These are phyloP conservation scores for Alternaria burnsii DNA, from an alignment of 2,329 filamentous ascomycete species.

Conservation along the genomic window DNA sequence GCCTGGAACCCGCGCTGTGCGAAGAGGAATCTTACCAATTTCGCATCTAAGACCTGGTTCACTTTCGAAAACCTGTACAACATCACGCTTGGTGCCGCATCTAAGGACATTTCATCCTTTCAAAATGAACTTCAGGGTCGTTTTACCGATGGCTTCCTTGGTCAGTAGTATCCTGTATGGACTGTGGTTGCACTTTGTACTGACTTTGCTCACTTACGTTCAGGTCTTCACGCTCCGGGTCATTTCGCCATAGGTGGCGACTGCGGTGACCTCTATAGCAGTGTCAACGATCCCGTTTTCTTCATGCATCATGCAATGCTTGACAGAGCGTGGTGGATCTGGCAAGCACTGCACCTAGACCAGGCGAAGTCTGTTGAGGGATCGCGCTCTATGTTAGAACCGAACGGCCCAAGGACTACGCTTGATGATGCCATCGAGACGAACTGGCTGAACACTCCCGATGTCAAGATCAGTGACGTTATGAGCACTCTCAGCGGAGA, in stretches of 20 bases:
- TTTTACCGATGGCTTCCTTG: constrained; percentile 23
- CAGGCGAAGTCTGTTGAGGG: constrained; percentile 22
- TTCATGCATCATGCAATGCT: constrained; percentile 59
- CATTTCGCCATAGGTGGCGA: constrained; percentile 37
- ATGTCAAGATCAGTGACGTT: constrained; percentile 48
- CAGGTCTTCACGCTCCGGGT: constrained; percentile 54
- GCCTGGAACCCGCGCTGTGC: constrained; percentile 44
- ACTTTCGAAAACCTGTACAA: constrained; percentile 47
- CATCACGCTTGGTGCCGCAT: constrained; percentile 62
- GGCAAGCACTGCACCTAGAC: constrained; percentile 50
- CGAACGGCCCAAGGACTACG: constrained; percentile 55
- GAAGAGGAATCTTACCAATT: constrained; percentile 46
- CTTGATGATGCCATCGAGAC: constrained; percentile 55
- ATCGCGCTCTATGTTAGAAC: constrained; percentile 54
- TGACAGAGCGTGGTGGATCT: constrained; percentile 58
- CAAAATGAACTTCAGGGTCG: constrained; percentile 38
- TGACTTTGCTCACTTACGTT: neutral
- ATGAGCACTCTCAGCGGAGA: constrained; percentile 51
- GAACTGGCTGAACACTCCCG: constrained; percentile 44
- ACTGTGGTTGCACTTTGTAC: neutral
- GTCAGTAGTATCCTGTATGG: neutral
- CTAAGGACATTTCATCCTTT: constrained; percentile 48
- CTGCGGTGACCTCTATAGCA: constrained; percentile 55
- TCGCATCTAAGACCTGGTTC: constrained; percentile 16
- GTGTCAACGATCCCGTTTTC: constrained; percentile 56